A percentile compares a stretch with the other conserved stretches of the same genome.
phyloP scores from a whole-genome alignment of 202 grass and related monocot genomes.

The Setaria italica region DNA sequence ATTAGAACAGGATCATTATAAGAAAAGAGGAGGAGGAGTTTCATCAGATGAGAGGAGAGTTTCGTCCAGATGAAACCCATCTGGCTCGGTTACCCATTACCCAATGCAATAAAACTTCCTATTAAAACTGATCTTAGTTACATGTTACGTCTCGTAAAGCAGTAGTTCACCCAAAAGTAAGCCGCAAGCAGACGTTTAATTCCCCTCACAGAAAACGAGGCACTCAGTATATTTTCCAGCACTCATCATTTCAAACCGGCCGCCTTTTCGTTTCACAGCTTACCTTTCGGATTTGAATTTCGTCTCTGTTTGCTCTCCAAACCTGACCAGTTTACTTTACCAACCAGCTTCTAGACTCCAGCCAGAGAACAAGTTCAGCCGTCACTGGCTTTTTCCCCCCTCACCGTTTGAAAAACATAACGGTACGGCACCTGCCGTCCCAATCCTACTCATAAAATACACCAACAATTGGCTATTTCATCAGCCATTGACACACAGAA shows the following conservation, averaged over 20 bases:
- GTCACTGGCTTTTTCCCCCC: neutral
- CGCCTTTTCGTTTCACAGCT: conserved; percentile 12
- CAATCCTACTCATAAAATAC: neutral
- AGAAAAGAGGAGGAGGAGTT: too few species aligned
- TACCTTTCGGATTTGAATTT: conserved; percentile 34
- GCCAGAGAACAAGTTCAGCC: neutral
- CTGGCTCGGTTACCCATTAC: too few species aligned
- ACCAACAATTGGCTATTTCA: neutral
- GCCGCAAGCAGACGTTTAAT: neutral
- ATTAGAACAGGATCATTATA: too few species aligned
- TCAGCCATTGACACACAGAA: neutral
- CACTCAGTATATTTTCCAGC: neutral
- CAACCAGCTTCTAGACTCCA: conserved; percentile 10
- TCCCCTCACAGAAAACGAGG: neutral
- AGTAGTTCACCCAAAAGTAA: conserved; percentile 37
- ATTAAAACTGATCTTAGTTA: too few species aligned
- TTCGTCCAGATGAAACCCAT: too few species aligned
- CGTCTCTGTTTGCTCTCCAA: conserved; percentile 31
- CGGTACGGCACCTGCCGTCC: neutral
- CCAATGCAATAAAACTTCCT: too few species aligned
- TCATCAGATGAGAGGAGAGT: too few species aligned
- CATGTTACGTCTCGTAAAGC: neutral
- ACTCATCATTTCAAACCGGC: conserved; percentile 24
- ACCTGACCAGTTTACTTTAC: conserved; percentile 11
- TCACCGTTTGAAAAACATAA: neutral